phyloP scores from a whole-genome alignment of 225 moss, liverwort and hornwort species.

The Physcomitrium patens region DNA sequence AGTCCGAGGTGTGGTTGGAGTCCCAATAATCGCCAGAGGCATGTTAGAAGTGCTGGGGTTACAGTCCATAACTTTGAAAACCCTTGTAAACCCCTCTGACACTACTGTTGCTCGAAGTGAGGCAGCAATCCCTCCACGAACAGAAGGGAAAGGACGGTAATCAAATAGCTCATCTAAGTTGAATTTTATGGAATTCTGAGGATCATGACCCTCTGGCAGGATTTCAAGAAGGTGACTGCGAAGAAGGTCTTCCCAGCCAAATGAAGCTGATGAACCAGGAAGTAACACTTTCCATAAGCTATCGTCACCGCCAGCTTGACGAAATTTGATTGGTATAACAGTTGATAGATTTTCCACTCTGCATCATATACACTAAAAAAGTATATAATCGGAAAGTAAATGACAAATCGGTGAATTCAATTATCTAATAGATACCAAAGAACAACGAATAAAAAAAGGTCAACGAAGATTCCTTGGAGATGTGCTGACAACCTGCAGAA shows the following conservation, averaged over 20 bases:
- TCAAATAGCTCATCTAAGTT: slow-evolving; percentile 83
- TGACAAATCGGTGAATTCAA: slow-evolving; percentile 2
- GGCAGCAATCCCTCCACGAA: slow-evolving; percentile 56
- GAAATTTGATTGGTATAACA: slow-evolving; percentile 71
- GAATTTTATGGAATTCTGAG: slow-evolving; percentile 60
- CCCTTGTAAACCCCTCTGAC: slow-evolving; percentile 73
- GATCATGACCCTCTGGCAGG: slow-evolving; percentile 71
- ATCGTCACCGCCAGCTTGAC: slow-evolving; percentile 66
- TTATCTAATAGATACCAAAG: neutral
- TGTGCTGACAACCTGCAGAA: neutral
- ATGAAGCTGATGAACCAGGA: slow-evolving; percentile 75
- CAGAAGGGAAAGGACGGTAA: slow-evolving; percentile 68
- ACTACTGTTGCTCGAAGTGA: slow-evolving; percentile 71
- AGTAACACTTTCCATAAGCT: slow-evolving; percentile 81
- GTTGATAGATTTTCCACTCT: slow-evolving; percentile 93
- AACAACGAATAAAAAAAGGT: neutral
- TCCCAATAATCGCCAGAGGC: slow-evolving; percentile 49
- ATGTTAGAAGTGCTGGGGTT: slow-evolving; percentile 63
- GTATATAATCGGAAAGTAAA: slow-evolving; percentile 17
- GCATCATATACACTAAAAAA: slow-evolving; percentile 21
- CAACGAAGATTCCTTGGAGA: neutral
- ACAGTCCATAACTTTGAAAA: slow-evolving; percentile 81
- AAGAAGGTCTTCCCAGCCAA: slow-evolving; percentile 85
- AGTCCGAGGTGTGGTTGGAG: slow-evolving; percentile 43
- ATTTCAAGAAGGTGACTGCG: slow-evolving; percentile 76